Percentiles rank a stretch among this genome's conserved stretches.
phyloP scores from a whole-genome alignment of 129 eudicot genomes.

The Helianthus annuus region HanXRQr2.0-SUNRISE NC_035436.2:55192243-55192742 shows the following conservation, averaged over 20 bases:
- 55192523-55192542: constrained; percentile 95
- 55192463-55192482: background rate
- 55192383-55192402: constrained; percentile 97
- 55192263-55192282: constrained; percentile 92
- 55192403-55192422: constrained; percentile 89
- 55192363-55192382: constrained; percentile 90
- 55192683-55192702: constrained; percentile 82
- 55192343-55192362: constrained; percentile 86
- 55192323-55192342: constrained; percentile 86
- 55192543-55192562: constrained; percentile 96
- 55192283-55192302: constrained; percentile 98
- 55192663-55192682: constrained; percentile 99
- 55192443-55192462: background rate
- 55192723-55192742: constrained; percentile 41
- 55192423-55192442: constrained; percentile 8
- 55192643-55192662: constrained; percentile 98
- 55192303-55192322: constrained; percentile 99
- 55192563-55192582: constrained; percentile 96
- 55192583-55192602: constrained; percentile 81
- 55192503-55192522: constrained; percentile 88
- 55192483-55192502: background rate
- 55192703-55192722: constrained; percentile 71
- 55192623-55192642: constrained; percentile 97
- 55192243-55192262: constrained; percentile 91
- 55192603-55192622: constrained; percentile 64